Evolutionary conservation across 441 rosid genomes (phyloP).

Genomic region (Erodium trifolium): DNA sequence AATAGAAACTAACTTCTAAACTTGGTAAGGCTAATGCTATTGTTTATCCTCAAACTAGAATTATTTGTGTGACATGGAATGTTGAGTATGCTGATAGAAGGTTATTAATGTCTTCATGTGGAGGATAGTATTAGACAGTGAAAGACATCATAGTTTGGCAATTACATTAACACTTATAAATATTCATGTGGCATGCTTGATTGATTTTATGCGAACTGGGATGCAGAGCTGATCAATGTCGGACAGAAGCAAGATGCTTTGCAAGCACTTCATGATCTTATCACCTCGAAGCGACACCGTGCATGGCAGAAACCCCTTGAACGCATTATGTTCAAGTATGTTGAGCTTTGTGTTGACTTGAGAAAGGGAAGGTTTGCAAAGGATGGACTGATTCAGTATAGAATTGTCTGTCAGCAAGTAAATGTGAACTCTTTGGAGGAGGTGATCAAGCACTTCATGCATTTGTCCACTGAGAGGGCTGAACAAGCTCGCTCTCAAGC

Average conservation of each 20-base stretch:
- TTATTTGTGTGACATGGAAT: too few relatives aligned
- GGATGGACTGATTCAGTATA: conserved; percentile 92
- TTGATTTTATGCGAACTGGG: conserved; percentile 6
- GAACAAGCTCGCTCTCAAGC: conserved; percentile 94
- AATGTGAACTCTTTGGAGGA: conserved; percentile 78
- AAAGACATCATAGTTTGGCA: too few relatives aligned
- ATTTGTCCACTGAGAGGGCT: conserved; percentile 90
- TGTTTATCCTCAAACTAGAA: too few relatives aligned
- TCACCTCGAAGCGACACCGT: conserved; percentile 81
- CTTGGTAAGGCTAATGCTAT: too few relatives aligned
- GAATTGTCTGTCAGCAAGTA: conserved; percentile 92
- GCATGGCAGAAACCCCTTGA: conserved; percentile 94
- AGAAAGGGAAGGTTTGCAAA: conserved; percentile 86
- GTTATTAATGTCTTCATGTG: too few relatives aligned
- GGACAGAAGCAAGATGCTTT: conserved; percentile 98
- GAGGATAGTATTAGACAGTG: too few relatives aligned
- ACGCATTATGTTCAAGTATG: conserved; percentile 86
- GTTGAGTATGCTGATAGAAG: too few relatives aligned
- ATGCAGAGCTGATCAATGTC: conserved; percentile 81
- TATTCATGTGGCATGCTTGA: not conserved
- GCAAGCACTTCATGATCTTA: conserved; percentile 81
- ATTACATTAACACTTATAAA: too few relatives aligned
- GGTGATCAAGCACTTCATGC: conserved; percentile 35
- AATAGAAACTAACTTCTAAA: not conserved
- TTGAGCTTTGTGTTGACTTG: conserved; percentile 94